phyloP scores from a whole-genome alignment of 2,329 filamentous ascomycete genomes.

The Pyrenochaeta sp. region DNA sequence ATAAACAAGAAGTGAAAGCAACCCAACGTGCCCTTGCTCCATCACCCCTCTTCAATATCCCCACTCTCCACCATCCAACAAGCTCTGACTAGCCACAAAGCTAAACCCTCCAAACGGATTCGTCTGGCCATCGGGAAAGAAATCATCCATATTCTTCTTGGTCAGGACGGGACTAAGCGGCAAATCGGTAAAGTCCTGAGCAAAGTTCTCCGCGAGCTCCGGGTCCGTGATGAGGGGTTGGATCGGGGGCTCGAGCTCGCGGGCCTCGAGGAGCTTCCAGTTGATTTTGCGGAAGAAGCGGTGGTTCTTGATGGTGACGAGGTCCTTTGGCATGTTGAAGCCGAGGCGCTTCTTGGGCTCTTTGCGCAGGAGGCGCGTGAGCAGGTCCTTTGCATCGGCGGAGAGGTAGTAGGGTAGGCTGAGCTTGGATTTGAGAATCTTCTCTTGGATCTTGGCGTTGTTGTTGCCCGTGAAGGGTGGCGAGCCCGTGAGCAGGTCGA shows the following conservation, averaged over 20 bases:
- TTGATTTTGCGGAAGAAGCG: constrained; percentile 97
- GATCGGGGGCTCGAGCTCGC: constrained; percentile 88
- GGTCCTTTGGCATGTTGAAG: constrained; percentile 85
- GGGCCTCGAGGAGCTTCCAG: constrained; percentile 83
- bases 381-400: constrained; percentile 90
- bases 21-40: too few relatives aligned
- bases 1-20: constrained; percentile 2
- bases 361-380: constrained; percentile 88
- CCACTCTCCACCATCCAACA: constrained; percentile 52
- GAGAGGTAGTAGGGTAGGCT: constrained; percentile 88
- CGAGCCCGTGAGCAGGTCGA: constrained; percentile 89
- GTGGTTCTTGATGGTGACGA: constrained; percentile 85
- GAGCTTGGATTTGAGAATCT: constrained; percentile 93
- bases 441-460: constrained; percentile 93
- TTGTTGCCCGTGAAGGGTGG: constrained; percentile 92
- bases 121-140: constrained; percentile 40
- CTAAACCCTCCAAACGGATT: constrained; percentile 63
- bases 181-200: constrained; percentile 86
- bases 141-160: constrained; percentile 38
- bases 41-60: constrained; percentile 32
- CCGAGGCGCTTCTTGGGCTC: constrained; percentile 91
- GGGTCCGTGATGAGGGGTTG: constrained; percentile 94
- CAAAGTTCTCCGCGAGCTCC: constrained; percentile 95
- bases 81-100: constrained; percentile 60
- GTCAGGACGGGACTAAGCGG: constrained; percentile 74